Percentiles rank a stretch among this genome's conserved stretches.
phyloP scores from a whole-genome alignment of 352 stramenopile genomes.

The Elongisporangium anandrum region DNA sequence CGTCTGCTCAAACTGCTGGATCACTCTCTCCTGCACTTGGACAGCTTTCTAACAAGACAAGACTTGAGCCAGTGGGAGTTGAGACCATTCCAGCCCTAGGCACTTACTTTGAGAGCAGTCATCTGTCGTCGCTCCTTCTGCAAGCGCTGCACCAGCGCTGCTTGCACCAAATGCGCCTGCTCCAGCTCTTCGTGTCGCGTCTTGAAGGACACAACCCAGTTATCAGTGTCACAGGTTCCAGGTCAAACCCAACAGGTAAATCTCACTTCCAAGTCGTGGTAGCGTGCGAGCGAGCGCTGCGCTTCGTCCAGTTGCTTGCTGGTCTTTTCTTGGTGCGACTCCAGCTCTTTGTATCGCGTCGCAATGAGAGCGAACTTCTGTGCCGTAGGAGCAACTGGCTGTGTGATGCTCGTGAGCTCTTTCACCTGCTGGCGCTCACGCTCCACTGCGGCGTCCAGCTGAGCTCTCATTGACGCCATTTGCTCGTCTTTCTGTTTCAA shows the following conservation, averaged over 20 bases:
- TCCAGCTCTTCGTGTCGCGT: slow-evolving; percentile 50
- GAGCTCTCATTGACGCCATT: slow-evolving; percentile 26
- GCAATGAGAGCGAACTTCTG: slow-evolving; percentile 55
- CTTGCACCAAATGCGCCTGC: slow-evolving; percentile 65
- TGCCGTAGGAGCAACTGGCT: slow-evolving; percentile 11
- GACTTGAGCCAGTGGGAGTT: too few species aligned
- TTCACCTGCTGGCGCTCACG: slow-evolving; percentile 36
- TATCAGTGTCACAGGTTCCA: not conserved
- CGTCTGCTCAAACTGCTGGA: slow-evolving; percentile 67
- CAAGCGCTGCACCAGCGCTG: slow-evolving; percentile 56
- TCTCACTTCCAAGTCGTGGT: slow-evolving; percentile 39
- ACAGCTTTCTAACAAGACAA: slow-evolving; percentile 57
- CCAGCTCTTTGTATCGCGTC: slow-evolving; percentile 64
- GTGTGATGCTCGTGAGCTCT: slow-evolving; percentile 23
- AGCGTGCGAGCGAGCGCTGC: slow-evolving; percentile 18
- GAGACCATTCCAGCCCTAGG: not conserved
- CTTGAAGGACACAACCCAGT: slow-evolving; percentile 2
- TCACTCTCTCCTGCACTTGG: slow-evolving; percentile 76
- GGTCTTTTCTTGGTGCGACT: slow-evolving; percentile 28
- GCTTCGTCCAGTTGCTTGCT: slow-evolving; percentile 30
- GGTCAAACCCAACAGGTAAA: not conserved
- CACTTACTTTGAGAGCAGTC: slow-evolving; percentile 35
- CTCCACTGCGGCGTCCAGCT: slow-evolving; percentile 22
- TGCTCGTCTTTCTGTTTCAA: slow-evolving; percentile 40
- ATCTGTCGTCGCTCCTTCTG: slow-evolving; percentile 65